Conservation (phyloP, 2,329 filamentous ascomycete species). For the Scolecobasidium constrictum region DNA sequence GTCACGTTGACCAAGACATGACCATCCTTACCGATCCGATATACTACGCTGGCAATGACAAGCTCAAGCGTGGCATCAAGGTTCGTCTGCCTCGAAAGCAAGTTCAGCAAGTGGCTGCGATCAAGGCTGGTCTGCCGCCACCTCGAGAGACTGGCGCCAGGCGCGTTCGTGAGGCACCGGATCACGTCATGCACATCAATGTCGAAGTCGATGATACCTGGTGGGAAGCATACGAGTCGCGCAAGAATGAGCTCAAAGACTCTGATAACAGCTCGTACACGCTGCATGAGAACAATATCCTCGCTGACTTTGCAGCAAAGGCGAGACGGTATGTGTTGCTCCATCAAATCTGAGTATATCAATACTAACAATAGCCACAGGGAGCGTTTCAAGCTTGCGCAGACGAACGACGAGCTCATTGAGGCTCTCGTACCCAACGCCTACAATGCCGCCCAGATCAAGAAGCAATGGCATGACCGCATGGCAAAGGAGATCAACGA, state of each 20-base stretch:
- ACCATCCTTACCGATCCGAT: slow-evolving; percentile 22
- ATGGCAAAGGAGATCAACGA: neutral
- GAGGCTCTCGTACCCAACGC: neutral
- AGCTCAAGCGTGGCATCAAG: neutral
- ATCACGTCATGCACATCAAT: neutral
- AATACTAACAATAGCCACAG: neutral
- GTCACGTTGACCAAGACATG: slow-evolving; percentile 71
- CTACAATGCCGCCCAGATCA: neutral
- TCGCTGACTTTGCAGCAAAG: slow-evolving; percentile 1
- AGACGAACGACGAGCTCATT: neutral
- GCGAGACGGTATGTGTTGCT: neutral
- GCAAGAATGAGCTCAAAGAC: neutral
- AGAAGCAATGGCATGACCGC: neutral
- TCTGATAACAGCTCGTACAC: neutral
- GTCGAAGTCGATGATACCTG: neutral
- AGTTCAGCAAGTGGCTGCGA: neutral
- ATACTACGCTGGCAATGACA: neutral
- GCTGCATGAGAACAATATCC: neutral
- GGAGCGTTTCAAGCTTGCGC: neutral
- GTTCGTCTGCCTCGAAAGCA: neutral
- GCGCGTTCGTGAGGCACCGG: neutral
- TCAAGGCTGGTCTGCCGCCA: neutral
- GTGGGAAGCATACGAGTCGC: neutral
- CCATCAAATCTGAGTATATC: neutral
- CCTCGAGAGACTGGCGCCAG: neutral